A percentile compares a stretch with the other conserved stretches of the same genome.
Evolutionary conservation across 2,329 filamentous ascomycete species (phyloP).

Genomic region (Aspergillus sp.): DNA sequence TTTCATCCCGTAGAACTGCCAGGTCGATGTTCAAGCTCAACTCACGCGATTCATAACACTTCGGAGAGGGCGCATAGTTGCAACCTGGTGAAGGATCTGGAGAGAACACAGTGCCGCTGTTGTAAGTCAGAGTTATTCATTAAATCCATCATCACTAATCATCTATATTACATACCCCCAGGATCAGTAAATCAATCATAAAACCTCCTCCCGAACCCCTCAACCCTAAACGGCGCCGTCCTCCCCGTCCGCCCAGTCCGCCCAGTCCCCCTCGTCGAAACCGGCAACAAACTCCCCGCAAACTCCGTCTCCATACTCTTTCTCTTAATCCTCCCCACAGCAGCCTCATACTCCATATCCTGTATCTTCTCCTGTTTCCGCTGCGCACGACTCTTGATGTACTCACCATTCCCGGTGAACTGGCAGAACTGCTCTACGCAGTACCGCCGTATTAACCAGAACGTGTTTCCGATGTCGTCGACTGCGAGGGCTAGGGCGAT

Average conservation of each 20-base stretch:
- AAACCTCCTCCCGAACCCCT: too few species aligned
- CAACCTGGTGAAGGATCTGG: too few species aligned
- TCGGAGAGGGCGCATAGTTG: too few species aligned
- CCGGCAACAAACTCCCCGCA: conserved; percentile 18
- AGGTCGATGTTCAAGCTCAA: too few species aligned
- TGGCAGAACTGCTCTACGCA: neutral
- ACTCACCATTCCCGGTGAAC: neutral
- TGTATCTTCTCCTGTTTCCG: conserved; percentile 8
- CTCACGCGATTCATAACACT: too few species aligned
- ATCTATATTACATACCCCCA: too few species aligned
- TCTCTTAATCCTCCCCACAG: conserved; percentile 16
- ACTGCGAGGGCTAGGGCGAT: conserved; percentile 42
- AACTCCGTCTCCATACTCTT: conserved; percentile 21
- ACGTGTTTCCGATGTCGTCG: conserved; percentile 33
- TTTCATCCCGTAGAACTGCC: too few species aligned
- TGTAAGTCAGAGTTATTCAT: too few species aligned
- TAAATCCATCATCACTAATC: too few species aligned
- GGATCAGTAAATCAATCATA: too few species aligned
- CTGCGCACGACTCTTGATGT: neutral
- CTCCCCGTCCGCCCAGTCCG: neutral
- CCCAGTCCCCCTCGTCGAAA: conserved; percentile 18
- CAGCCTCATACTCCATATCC: conserved; percentile 19
- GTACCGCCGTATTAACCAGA: neutral
- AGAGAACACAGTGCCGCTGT: too few species aligned
- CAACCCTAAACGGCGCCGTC: neutral